Conservation (phyloP, 2,329 filamentous ascomycete species). For the Diaporthe destruens region DNA sequence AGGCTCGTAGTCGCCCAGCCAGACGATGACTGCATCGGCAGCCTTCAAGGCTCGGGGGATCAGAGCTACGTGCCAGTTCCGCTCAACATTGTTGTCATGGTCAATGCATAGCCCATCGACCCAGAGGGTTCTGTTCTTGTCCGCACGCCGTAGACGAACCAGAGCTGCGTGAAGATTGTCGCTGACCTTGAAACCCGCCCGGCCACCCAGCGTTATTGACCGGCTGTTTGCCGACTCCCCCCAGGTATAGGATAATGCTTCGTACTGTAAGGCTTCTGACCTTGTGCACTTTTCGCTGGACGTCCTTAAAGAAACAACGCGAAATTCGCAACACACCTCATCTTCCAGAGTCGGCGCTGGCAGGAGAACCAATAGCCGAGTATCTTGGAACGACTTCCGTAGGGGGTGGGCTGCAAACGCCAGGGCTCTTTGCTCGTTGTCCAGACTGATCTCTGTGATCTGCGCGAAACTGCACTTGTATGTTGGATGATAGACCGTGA, state of each 20-base stretch:
- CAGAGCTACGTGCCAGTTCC: slow-evolving; percentile 21
- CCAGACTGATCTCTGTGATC: slow-evolving; percentile 9
- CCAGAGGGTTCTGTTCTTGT: slow-evolving; percentile 19
- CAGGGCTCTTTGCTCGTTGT: not conserved
- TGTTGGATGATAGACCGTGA: slow-evolving; percentile 17
- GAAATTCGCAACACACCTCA: slow-evolving; percentile 25
- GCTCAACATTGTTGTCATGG: slow-evolving; percentile 14
- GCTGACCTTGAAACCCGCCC: not conserved
- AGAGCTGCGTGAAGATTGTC: slow-evolving; percentile 15
- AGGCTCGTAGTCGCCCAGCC: slow-evolving; percentile 8
- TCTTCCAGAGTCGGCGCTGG: not conserved
- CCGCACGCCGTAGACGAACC: slow-evolving; percentile 15
- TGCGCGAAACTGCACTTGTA: slow-evolving; percentile 3
- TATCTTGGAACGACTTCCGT: not conserved
- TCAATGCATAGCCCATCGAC: slow-evolving; percentile 12
- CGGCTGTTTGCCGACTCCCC: not conserved
- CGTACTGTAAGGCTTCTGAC: not conserved
- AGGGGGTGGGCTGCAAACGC: not conserved
- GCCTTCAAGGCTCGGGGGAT: not conserved
- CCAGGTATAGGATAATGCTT: slow-evolving; percentile 1
- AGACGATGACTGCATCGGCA: slow-evolving; percentile 21
- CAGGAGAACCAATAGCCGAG: slow-evolving; percentile 6
- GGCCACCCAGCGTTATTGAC: slow-evolving; percentile 5
- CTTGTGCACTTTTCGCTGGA: too few relatives aligned
- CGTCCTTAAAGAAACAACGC: not conserved